Evolutionary conservation across 208 protist species (phyloP), one percentile per base, ranked within the genome.

Genomic region (Crithidia acanthocephali): DNA sequence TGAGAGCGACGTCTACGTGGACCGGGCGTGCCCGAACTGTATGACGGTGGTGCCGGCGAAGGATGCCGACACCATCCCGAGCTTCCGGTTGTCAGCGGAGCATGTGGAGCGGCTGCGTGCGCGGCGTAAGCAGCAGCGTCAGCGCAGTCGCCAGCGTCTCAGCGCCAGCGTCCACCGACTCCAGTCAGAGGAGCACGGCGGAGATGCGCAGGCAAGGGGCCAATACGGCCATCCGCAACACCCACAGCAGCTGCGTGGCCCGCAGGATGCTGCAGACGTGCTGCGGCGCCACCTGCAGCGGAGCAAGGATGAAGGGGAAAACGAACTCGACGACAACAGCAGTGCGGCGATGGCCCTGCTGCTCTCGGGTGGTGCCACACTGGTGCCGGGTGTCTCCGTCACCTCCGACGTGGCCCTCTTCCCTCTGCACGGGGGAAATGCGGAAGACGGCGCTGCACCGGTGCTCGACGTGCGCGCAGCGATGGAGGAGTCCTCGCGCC

Each of bases 51-150:
- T 92, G 37, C 81, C 87, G 0, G 61, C 88, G 9, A 93, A 93
- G 61, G 79, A 88, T 51, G 32, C 78, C 23, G 64, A 35, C n/a
- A 56, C 60, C 13, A 16, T 88, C 20, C 87, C 89, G 2, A 94
- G 87, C 70, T 94, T 90, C 68, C 81, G 82, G 10, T 81, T 94
- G 25, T 87, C 88, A 25, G 80, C 73, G 16, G 85, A 92, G 52
- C 88, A 94, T 50, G 74, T 90, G 22, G 65, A 75, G 35, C 85
- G 80, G 18, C 33, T 85, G 15, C 78, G 84, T 0, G 81, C 87
- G 56, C 82, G 79, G 27, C 83, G 84, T 22, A 71, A 77, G 44
- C 69, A 62, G 52, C 61, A 80, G 56, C 84, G 74, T 13, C 61
- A 81, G 45, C 63, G 70, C n/a, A 68, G 67, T 16, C 72, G 84